Evolutionary conservation across 352 stramenopile genomes (phyloP).

Genomic region (Phytophthora pisi): DNA sequence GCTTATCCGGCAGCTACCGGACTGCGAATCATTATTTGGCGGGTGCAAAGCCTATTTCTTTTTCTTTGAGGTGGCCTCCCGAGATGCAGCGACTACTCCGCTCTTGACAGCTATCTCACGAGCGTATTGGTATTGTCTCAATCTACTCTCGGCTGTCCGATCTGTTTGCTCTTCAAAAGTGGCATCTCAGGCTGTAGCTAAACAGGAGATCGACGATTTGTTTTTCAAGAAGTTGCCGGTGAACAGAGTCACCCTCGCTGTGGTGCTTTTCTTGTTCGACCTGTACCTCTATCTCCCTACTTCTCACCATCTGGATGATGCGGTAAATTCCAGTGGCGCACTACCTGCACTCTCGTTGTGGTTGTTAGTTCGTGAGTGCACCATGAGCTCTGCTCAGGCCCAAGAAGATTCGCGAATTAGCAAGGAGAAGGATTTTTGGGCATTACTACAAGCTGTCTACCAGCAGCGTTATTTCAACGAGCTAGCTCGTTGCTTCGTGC

Average conservation of each 20-base stretch:
- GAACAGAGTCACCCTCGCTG: constrained; percentile 55
- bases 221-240: constrained; percentile 24
- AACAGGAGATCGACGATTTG: constrained; percentile 14
- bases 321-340: background rate
- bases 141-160: constrained; percentile 47
- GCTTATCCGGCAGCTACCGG: constrained; percentile 59
- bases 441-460: constrained; percentile 56
- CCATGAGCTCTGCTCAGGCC: constrained; percentile 12
- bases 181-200: constrained; percentile 1
- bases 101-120: constrained; percentile 58
- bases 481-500: constrained; percentile 47
- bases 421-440: constrained; percentile 57
- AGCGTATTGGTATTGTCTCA: constrained; percentile 68
- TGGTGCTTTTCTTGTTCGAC: constrained; percentile 77
- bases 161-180: constrained; percentile 3
- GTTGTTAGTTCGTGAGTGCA: constrained; percentile 58
- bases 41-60: constrained; percentile 64
- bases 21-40: constrained; percentile 62
- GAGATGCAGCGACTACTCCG: constrained; percentile 52
- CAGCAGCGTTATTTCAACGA: constrained; percentile 41
- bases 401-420: constrained; percentile 21
- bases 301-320: constrained; percentile 47
- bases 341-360: constrained; percentile 65
- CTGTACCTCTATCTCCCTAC: constrained; percentile 72
- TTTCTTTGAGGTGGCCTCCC: constrained; percentile 71